phyloP scores from a whole-genome alignment of 805 yeast genomes.

The Starmerella davenportii region DNA sequence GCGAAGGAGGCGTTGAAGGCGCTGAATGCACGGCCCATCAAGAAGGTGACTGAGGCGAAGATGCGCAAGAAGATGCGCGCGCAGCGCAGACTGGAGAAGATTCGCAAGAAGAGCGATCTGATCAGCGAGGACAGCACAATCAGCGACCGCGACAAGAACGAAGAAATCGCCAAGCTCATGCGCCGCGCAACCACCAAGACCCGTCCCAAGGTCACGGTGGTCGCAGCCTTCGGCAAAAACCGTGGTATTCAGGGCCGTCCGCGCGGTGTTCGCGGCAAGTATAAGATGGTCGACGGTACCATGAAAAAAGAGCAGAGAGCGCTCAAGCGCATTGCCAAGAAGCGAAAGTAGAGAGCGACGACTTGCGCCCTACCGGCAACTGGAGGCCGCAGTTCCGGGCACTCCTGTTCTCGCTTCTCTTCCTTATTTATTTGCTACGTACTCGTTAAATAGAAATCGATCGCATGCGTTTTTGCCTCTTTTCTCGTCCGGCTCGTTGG shows the following conservation, averaged over 20 bases:
- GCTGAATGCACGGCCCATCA: conserved; percentile 91
- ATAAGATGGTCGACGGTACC: conserved; percentile 98
- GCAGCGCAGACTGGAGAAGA: conserved; percentile 61
- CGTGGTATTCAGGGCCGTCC: conserved; percentile 89
- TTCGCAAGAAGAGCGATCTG: conserved; percentile 81
- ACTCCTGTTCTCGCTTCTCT: not conserved
- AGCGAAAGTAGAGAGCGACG: conserved; percentile 38
- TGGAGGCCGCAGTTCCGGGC: too few species aligned
- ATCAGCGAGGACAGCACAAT: conserved; percentile 76
- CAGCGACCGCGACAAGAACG: conserved; percentile 87
- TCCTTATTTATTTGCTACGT: not conserved
- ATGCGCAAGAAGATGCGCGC: conserved; percentile 95
- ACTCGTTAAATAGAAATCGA: too few species aligned
- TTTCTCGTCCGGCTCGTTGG: too few species aligned
- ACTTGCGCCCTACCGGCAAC: too few species aligned
- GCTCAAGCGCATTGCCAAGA: conserved; percentile 72
- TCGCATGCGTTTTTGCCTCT: too few species aligned
- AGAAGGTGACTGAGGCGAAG: conserved; percentile 94
- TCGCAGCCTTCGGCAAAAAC: conserved; percentile 72
- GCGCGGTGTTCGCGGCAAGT: conserved; percentile 88
- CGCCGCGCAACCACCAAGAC: conserved; percentile 46
- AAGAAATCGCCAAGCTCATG: conserved; percentile 76
- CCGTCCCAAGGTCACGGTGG: conserved; percentile 73
- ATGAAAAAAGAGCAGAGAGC: conserved; percentile 96
- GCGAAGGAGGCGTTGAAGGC: conserved; percentile 58